These are phyloP conservation scores for Diddensiella santjacobensis DNA, from an alignment of 805 yeast genomes.

Conservation along the genomic window DNA sequence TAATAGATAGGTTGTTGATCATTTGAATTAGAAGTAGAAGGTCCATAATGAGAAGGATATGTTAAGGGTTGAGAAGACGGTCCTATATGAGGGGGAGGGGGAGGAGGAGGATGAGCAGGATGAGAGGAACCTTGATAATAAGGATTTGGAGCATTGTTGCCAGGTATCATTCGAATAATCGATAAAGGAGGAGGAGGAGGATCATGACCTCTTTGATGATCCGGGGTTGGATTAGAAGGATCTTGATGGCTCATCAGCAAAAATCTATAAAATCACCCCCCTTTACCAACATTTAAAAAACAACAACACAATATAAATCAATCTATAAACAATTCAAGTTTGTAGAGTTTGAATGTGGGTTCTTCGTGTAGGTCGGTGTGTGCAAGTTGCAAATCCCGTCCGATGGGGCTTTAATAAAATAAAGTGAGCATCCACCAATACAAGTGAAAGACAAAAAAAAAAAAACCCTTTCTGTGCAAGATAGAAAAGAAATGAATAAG, in stretches of 20 bases:
- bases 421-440: not conserved
- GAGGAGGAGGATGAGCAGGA: not conserved
- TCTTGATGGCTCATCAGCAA: not conserved
- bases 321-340: no score
- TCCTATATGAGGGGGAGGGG: not conserved
- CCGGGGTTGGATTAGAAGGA: not conserved
- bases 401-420: not conserved
- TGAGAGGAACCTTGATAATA: not conserved
- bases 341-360: not conserved
- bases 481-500: no score
- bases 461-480: not conserved
- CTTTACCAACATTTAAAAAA: not conserved
- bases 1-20: no score
- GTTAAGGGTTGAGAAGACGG: no score
- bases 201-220: not conserved
- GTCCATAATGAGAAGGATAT: no score
- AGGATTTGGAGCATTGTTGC: not conserved
- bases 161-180: not conserved
- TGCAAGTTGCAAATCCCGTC: not conserved
- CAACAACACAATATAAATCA: not conserved
- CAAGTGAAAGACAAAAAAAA: not conserved
- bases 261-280: not conserved
- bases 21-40: not conserved
- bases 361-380: not conserved
- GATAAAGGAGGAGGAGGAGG: not conserved